Percentiles rank a stretch among this genome's conserved stretches.
Evolutionary conservation across 371 early-diverging fungal species (phyloP).

Genomic region (Choanephora cucurbitarum): DNA sequence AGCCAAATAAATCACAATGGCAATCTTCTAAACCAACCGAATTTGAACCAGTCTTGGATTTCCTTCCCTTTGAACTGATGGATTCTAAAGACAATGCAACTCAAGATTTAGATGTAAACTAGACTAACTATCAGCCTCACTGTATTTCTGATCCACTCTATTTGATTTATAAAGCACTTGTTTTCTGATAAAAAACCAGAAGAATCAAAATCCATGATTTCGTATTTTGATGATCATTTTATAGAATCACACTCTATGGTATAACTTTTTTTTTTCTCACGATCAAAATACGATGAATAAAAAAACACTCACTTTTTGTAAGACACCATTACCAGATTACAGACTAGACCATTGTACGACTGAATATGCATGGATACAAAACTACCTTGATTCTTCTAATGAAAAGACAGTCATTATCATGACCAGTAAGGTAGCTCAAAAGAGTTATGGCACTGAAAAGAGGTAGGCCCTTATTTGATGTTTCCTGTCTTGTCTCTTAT

Average conservation of each 20-base stretch:
- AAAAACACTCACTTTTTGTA: too few relatives aligned
- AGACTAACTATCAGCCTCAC: too few relatives aligned
- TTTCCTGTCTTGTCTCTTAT: too few relatives aligned
- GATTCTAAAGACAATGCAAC: too few relatives aligned
- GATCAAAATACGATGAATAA: too few relatives aligned
- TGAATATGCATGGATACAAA: too few relatives aligned
- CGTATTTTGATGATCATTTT: constrained; percentile 20
- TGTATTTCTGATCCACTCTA: too few relatives aligned
- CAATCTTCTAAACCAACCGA: not conserved
- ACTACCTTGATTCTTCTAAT: constrained; percentile 32
- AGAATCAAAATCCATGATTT: constrained; percentile 11
- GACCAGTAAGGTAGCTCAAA: constrained; percentile 79
- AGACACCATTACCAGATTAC: constrained; percentile 1
- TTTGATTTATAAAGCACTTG: too few relatives aligned
- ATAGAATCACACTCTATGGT: too few relatives aligned
- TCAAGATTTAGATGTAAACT: too few relatives aligned
- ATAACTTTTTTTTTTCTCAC: constrained; percentile 7
- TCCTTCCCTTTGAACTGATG: constrained; percentile 9
- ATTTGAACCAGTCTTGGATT: constrained; percentile 18
- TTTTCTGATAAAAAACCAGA: too few relatives aligned
- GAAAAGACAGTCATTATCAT: constrained; percentile 66
- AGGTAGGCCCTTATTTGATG: constrained; percentile 31
- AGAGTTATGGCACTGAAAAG: constrained; percentile 80
- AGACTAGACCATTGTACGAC: constrained; percentile 5
- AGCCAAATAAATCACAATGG: too few relatives aligned